These are phyloP conservation scores for Wallacemonas collosoma DNA, from an alignment of 208 protist species.

Conservation along the genomic window DNA sequence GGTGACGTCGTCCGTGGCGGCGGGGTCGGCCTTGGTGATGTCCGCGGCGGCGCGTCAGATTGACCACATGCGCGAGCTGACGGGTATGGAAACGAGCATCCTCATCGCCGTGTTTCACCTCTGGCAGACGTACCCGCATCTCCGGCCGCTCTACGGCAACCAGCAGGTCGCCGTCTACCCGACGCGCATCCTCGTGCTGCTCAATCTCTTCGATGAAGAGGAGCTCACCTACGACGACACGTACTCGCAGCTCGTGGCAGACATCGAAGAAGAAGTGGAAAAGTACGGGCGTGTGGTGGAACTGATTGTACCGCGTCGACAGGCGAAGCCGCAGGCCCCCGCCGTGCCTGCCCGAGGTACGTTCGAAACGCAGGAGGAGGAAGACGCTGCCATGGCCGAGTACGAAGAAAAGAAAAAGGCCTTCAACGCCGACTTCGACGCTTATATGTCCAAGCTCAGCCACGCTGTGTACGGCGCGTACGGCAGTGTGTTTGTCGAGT, in stretches of 20 bases:
- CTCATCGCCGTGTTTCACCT: constrained; percentile 67
- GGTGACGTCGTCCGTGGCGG: constrained; percentile 2
- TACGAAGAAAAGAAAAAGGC: constrained; percentile 54
- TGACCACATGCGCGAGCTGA: constrained; percentile 73
- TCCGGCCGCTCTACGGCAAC: constrained; percentile 69
- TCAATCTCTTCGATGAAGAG: constrained; percentile 90
- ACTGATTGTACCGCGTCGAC: constrained; percentile 79
- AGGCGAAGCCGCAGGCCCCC: constrained; percentile 58
- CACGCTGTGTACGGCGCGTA: constrained; percentile 84
- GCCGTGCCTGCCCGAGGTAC: constrained; percentile 34
- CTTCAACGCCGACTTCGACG: constrained; percentile 54
- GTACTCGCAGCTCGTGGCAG: constrained; percentile 66
- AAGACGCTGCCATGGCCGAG: constrained; percentile 32
- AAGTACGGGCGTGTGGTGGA: constrained; percentile 75
- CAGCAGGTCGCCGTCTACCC: constrained; percentile 72
- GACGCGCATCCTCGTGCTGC: constrained; percentile 76
- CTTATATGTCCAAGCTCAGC: constrained; percentile 58
- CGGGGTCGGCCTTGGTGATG: constrained; percentile 36
- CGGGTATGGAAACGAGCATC: constrained; percentile 56
- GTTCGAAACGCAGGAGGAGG: constrained; percentile 17
- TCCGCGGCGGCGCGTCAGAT: constrained; percentile 38
- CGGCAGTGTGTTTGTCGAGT: constrained; percentile 88
- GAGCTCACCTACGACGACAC: constrained; percentile 73
- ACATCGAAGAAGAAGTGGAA: constrained; percentile 87
- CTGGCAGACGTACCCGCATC: constrained; percentile 59